A percentile compares a stretch with the other conserved stretches of the same genome.
Conservation (phyloP, 345 rosid genomes). For the Populus simonii region DNA sequence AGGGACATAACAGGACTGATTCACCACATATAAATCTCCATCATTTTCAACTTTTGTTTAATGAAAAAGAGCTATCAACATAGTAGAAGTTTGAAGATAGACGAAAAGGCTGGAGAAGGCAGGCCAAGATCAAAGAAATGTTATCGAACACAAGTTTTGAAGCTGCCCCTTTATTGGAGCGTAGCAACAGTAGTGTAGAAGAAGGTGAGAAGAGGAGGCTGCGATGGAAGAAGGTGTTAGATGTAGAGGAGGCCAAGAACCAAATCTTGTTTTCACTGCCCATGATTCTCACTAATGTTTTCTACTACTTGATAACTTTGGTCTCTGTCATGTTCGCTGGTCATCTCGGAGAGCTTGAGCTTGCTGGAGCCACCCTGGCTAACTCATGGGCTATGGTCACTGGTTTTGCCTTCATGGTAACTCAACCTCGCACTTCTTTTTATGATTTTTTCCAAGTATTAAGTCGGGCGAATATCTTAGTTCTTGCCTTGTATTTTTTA, state of each 20-base stretch:
- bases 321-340: slow-evolving; percentile 86
- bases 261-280: slow-evolving; percentile 63
- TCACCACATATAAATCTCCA: no score
- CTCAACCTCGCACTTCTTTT: not conserved
- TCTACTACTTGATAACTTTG: slow-evolving; percentile 47
- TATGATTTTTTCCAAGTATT: no score
- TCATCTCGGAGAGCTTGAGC: slow-evolving; percentile 65
- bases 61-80: not conserved
- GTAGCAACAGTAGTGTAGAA: not conserved
- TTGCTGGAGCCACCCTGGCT: slow-evolving; percentile 86
- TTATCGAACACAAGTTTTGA: not conserved
- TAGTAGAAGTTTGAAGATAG: not conserved
- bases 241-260: slow-evolving; percentile 51
- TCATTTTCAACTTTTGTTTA: not conserved
- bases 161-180: not conserved
- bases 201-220: not conserved
- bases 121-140: not conserved
- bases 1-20: no score
- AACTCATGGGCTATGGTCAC: slow-evolving; percentile 82
- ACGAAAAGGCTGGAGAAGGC: not conserved
- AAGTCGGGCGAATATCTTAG: not conserved
- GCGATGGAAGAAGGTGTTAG: slow-evolving; percentile 41
- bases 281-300: slow-evolving; percentile 58
- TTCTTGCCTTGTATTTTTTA: not conserved
- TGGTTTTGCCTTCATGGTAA: slow-evolving; percentile 77